These are phyloP conservation scores for Geosmithia morbida DNA, from an alignment of 2,329 filamentous ascomycete species.

Conservation along the genomic window DNA sequence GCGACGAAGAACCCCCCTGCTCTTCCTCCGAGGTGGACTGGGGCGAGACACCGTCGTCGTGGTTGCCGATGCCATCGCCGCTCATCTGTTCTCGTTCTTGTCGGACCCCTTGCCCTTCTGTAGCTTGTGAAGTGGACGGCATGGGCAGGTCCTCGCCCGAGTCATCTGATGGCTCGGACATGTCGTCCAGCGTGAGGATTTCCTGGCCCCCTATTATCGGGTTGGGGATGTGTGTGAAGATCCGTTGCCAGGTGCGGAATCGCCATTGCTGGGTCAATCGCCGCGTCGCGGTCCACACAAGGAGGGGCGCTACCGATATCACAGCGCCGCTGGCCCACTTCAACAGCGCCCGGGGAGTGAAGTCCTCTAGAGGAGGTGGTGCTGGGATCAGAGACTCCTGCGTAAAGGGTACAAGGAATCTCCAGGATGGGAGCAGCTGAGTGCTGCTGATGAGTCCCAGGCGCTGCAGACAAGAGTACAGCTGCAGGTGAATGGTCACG, in stretches of 20 bases:
- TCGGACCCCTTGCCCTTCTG: background rate
- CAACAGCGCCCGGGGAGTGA: slow-evolving; percentile 21
- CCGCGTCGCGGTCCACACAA: slow-evolving; percentile 28
- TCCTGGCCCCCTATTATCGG: slow-evolving; percentile 8
- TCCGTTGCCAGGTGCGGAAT: slow-evolving; percentile 19
- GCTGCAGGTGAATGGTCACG: slow-evolving; percentile 32
- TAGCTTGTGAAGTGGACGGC: slow-evolving; percentile 5
- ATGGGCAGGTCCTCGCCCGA: slow-evolving; percentile 6
- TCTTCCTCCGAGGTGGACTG: background rate
- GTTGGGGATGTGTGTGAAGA: slow-evolving; percentile 24
- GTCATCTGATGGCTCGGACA: too few species aligned
- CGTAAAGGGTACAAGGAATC: slow-evolving; percentile 41
- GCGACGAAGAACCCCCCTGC: background rate
- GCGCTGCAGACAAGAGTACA: slow-evolving; percentile 37
- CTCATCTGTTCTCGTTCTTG: too few species aligned
- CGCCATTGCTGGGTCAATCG: slow-evolving; percentile 20
- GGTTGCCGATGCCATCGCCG: too few species aligned
- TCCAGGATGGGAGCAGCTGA: slow-evolving; percentile 25
- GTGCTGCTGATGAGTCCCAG: slow-evolving; percentile 28
- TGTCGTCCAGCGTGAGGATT: slow-evolving; percentile 4
- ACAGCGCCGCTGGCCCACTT: slow-evolving; percentile 27
- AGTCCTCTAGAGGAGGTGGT: slow-evolving; percentile 24
- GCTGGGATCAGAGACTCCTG: slow-evolving; percentile 31
- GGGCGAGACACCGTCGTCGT: background rate
- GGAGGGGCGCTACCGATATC: slow-evolving; percentile 30